phyloP scores from a whole-genome alignment of 306 rosid species.

The Glycine latifolia region DNA sequence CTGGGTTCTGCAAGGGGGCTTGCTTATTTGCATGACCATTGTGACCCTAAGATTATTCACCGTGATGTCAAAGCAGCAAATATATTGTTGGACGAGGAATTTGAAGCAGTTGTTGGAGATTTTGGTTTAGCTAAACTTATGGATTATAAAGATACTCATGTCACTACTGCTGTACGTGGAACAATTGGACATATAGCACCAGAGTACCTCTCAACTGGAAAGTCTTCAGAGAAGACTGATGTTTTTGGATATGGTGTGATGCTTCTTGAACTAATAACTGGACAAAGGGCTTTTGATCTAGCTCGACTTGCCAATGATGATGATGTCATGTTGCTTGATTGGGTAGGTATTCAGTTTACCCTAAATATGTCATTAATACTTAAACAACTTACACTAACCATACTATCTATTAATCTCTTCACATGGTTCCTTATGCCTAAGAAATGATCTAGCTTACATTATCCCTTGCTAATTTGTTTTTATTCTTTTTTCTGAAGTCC shows the following conservation, averaged over 20 bases:
- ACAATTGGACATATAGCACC: constrained; percentile 97
- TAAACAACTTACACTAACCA: neutral
- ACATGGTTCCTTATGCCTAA: neutral
- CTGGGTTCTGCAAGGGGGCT: constrained; percentile 94
- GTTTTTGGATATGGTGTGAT: constrained; percentile 98
- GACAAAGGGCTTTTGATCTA: constrained; percentile 96
- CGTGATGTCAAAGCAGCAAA: constrained; percentile 97
- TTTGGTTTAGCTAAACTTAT: constrained; percentile 94
- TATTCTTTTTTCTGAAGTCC: neutral
- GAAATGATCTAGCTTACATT: neutral
- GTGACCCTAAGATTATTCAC: constrained; percentile 95
- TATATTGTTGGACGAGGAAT: constrained; percentile 91
- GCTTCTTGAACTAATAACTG: constrained; percentile 97
- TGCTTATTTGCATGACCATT: constrained; percentile 95
- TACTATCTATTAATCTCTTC: constrained; percentile 9
- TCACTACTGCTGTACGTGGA: constrained; percentile 93
- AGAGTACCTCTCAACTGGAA: constrained; percentile 93
- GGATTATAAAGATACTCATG: constrained; percentile 95
- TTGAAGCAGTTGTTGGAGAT: constrained; percentile 94
- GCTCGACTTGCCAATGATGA: constrained; percentile 92
- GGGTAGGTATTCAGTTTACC: constrained; percentile 65
- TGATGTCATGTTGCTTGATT: constrained; percentile 89
- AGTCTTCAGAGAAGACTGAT: constrained; percentile 92
- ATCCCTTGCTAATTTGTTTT: neutral
- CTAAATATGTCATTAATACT: constrained; percentile 15